phyloP scores from a whole-genome alignment of 2,329 filamentous ascomycete species.

The Diplodia mutila region DNA sequence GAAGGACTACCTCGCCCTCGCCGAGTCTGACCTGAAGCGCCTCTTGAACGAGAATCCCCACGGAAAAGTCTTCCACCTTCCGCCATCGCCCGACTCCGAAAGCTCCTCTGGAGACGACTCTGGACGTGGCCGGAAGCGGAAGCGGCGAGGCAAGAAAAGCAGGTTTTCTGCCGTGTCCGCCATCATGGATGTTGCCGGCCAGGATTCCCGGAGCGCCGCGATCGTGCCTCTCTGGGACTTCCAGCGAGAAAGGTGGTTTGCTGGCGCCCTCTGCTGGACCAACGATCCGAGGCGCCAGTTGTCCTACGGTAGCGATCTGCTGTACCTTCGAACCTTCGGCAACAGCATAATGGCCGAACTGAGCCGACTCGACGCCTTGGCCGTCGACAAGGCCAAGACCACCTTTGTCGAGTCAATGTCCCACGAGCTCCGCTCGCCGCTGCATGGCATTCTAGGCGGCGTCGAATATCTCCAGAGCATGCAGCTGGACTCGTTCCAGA shows the following conservation, averaged over 20 bases:
- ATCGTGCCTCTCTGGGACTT: slow-evolving; percentile 46
- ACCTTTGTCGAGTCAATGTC: slow-evolving; percentile 47
- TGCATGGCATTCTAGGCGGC: slow-evolving; percentile 8
- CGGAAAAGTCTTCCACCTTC: slow-evolving; percentile 27
- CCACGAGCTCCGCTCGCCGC: slow-evolving; percentile 36
- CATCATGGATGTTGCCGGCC: slow-evolving; percentile 26
- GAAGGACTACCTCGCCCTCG: slow-evolving; percentile 25
- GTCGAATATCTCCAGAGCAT: slow-evolving; percentile 28
- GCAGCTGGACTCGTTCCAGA: not conserved
- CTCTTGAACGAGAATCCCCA: slow-evolving; percentile 23
- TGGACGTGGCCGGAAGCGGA: not conserved
- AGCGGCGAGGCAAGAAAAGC: not conserved
- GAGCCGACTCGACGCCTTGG: not conserved
- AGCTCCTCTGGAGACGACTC: not conserved
- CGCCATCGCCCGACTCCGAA: not conserved
- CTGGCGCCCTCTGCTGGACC: slow-evolving; percentile 42
- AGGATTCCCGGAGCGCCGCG: slow-evolving; percentile 42
- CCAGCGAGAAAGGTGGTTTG: slow-evolving; percentile 44
- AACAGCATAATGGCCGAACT: slow-evolving; percentile 38
- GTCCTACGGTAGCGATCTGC: slow-evolving; percentile 42
- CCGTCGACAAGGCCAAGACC: not conserved
- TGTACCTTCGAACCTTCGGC: slow-evolving; percentile 44
- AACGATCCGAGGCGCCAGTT: slow-evolving; percentile 43
- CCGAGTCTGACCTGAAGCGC: slow-evolving; percentile 33
- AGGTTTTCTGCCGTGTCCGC: not conserved